Evolutionary conservation across 768 basidiomycete species (phyloP), one percentile per base, ranked within the genome.

Genomic region (Sporobolomyces pararoseus): DNA sequence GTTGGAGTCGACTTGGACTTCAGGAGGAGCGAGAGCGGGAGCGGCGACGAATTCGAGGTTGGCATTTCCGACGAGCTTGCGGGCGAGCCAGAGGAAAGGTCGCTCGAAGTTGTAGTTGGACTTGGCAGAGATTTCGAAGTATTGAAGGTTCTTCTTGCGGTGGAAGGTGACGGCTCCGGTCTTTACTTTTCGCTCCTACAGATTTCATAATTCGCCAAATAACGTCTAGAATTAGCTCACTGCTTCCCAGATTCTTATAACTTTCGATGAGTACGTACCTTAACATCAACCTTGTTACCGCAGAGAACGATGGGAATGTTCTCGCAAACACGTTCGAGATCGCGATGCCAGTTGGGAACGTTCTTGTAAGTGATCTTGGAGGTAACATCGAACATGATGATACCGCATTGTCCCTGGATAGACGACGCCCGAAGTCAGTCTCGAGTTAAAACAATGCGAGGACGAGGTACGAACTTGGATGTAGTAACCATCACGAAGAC

Each of bases 41-140:
- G 95, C 92, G 46, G 96, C 95, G 67, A 97, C 94, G 77, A 99
- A 98, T 55, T 98, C 95, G 72, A 99, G 87, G 60, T 81, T 64
- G 61, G 87, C 82, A 82, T 95, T 96, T 91, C 93, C 95, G 74
- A 95, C 94, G 72, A 99, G 85, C 83, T 98, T 99, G 83, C 92
- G 87, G 68, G 91, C 94, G 80, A 98, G 85, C 96, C 96, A 98
- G 73, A 99, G 85, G 91, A 99, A 98, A 58, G 96, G 96, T 81
- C 97, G 97, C 83, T 99, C 96, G 79, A 98, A 98, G 85, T 99
- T 99, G 82, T 98, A 99, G 85, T 99, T 99, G 53, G 94, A 97
- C 83, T 99, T 99, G 63, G 96, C 96, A 0, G 96, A 98, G 76
- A 99, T 98, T 79, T 99, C 96, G 80, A 94, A 99, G 84, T 99